Base-by-base conservation (phyloP, 164 flowering plant species). In the Tetracentron sinense region DNA sequence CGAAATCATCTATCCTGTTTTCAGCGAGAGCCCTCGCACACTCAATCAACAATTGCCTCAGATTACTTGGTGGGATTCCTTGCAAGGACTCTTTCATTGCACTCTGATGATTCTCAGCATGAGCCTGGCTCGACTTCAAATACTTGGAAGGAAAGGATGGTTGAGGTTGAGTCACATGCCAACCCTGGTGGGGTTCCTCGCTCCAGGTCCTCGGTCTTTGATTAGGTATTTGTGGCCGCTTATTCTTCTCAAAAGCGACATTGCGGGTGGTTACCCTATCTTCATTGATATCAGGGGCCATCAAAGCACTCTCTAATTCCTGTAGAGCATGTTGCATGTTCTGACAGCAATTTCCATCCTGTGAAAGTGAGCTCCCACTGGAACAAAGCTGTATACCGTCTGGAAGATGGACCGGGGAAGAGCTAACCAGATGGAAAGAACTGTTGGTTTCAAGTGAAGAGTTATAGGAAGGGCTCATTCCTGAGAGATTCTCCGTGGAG, bases 21-120 rank as follows among this genome's bases (percentile, higher is more conserved):
- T 87, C 93, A 23, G 84, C 61, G 3, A 85, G 79, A 52, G 96
- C 88, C 60, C 67, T 73, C 11, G 93, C 96, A 78, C 91, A 89
- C 35, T 74, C 87, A 48, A 84, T 72, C 58, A 89, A 69, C 66
- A 89, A 71, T 31, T 79, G 69, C 65, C 82, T 87, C 66, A 87
- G 62, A 73, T 74, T 68, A 26, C 69, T 64, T 0, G 72, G 69
- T 23, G 83, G 84, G 23, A 51, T 27, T 21, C 63, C 72, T 22
- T 75, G 77, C 23, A 67, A 46, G 29, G 68, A 61, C 11, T 58
- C 78, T 22, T 74, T 75, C 29, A 66, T 50, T n/a, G 66, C 35
- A 55, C 71, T 77, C 27, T 72, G 79, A 23, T 77, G 82, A 58
- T 79, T 84, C 71, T 80, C 86, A 17, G 22, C 54, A 14, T 52